Evolutionary conservation across 495 filamentous ascomycete genomes (phyloP).

Genomic region (Aspergillus steynii): DNA sequence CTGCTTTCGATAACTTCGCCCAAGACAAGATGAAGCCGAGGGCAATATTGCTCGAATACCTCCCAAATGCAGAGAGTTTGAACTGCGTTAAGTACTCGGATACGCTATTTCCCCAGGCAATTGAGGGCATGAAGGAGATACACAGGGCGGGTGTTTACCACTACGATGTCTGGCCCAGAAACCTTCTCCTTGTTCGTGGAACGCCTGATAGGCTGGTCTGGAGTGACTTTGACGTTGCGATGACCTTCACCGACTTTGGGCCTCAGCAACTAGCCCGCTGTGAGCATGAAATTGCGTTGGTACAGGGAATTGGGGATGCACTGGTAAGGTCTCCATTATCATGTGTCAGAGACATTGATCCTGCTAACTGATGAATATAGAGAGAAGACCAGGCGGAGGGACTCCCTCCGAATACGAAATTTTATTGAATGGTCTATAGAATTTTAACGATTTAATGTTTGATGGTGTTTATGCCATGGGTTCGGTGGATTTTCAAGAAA

Average conservation of each 20-base stretch:
- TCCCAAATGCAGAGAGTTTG: constrained; percentile 20
- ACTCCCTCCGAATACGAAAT: constrained; percentile 30
- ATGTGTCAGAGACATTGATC: constrained; percentile 1
- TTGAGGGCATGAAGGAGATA: constrained; percentile 23
- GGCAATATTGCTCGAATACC: constrained; percentile 25
- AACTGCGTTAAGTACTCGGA: constrained; percentile 31
- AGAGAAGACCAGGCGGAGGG: constrained; percentile 24
- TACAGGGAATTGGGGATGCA: constrained; percentile 11
- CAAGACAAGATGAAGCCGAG: constrained; percentile 14
- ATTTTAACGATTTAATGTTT: not conserved
- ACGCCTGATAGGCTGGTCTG: constrained; percentile 18
- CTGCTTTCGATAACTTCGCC: constrained; percentile 17
- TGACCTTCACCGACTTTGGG: constrained; percentile 19
- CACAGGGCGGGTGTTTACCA: constrained; percentile 21
- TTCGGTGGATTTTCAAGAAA: not conserved
- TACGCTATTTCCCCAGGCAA: constrained; percentile 15
- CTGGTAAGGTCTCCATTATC: constrained; percentile 7
- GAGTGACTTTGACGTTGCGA: constrained; percentile 32
- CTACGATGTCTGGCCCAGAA: constrained; percentile 26
- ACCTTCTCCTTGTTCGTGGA: constrained; percentile 23
- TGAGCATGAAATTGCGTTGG: constrained; percentile 21
- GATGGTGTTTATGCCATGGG: not conserved
- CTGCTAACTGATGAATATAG: constrained; percentile 17
- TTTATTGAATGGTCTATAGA: constrained; percentile 12
- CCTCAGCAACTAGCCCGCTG: constrained; percentile 14